These are phyloP conservation scores for Pythium biforme DNA, from an alignment of 352 stramenopile genomes.

Conservation along the genomic window DNA sequence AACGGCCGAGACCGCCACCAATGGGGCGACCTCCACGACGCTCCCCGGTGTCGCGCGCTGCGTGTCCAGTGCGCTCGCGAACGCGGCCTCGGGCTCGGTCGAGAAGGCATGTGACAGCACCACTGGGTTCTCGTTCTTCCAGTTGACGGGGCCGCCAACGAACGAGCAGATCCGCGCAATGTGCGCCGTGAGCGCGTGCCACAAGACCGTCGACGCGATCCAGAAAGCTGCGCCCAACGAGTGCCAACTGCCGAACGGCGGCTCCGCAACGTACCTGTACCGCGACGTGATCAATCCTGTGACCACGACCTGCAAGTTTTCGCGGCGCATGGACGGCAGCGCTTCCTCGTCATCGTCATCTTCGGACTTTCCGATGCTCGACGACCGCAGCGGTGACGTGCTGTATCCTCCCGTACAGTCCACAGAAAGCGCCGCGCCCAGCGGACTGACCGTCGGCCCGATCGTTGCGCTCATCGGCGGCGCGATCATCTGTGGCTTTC, in stretches of 20 bases:
- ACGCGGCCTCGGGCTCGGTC: not conserved
- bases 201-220: not conserved
- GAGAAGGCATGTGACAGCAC: not conserved
- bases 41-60: not conserved
- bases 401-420: not conserved
- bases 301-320: not conserved
- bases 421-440: not conserved
- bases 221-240: not conserved
- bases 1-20: not conserved
- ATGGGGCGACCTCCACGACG: not conserved
- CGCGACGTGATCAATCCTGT: slow-evolving; percentile 2
- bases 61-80: not conserved
- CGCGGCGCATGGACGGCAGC: not conserved
- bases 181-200: not conserved
- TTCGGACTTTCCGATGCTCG: not conserved
- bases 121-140: slow-evolving; percentile 7
- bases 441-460: not conserved
- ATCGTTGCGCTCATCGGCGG: not conserved
- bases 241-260: slow-evolving; percentile 7
- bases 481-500: slow-evolving; percentile 12
- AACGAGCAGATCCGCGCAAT: not conserved
- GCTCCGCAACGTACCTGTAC: not conserved
- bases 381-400: not conserved
- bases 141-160: not conserved
- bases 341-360: not conserved